A percentile compares a stretch with the other conserved stretches of the same genome.
Conservation (phyloP, 2,329 filamentous ascomycete species). For the Xylaria sp. region DNA sequence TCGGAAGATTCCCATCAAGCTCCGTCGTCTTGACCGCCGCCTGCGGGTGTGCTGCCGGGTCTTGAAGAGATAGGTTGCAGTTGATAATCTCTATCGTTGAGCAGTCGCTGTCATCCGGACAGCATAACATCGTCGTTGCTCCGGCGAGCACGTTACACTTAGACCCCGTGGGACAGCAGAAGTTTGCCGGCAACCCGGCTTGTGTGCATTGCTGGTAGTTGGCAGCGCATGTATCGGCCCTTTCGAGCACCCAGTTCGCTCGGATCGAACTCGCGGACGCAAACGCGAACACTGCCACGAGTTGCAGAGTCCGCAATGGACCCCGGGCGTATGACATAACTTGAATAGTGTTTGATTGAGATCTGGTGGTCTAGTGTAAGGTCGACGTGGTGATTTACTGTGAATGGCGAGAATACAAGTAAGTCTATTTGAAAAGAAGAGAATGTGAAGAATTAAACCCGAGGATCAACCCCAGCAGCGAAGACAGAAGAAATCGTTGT, state of each 20-base stretch:
- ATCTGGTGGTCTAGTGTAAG: conserved; percentile 3
- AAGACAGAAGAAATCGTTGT: conserved; percentile 23
- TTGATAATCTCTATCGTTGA: conserved; percentile 70
- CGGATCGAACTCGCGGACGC: conserved; percentile 54
- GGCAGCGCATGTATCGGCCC: conserved; percentile 63
- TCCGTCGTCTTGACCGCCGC: conserved; percentile 75
- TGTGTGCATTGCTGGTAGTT: conserved; percentile 64
- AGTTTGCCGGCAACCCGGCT: conserved; percentile 67
- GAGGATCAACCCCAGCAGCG: conserved; percentile 29
- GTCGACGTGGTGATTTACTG: conserved; percentile 13
- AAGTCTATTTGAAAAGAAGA: conserved; percentile 9
- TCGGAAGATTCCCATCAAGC: conserved; percentile 64
- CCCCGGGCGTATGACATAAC: conserved; percentile 48
- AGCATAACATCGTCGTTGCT: conserved; percentile 77
- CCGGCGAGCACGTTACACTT: conserved; percentile 71
- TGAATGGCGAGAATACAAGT: conserved; percentile 1
- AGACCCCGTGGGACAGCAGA: conserved; percentile 70
- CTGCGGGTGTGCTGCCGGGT: conserved; percentile 65
- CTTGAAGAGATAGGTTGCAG: conserved; percentile 72
- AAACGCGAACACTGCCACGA: conserved; percentile 51
- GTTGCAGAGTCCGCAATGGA: conserved; percentile 52
- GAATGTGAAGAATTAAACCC: conserved; percentile 29
- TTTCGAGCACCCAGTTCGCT: conserved; percentile 54
- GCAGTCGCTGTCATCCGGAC: conserved; percentile 69
- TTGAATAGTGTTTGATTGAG: conserved; percentile 20